These are phyloP conservation scores for Neonectria neomacrospora DNA, from an alignment of 2,329 filamentous ascomycete genomes.

Conservation along the genomic window DNA sequence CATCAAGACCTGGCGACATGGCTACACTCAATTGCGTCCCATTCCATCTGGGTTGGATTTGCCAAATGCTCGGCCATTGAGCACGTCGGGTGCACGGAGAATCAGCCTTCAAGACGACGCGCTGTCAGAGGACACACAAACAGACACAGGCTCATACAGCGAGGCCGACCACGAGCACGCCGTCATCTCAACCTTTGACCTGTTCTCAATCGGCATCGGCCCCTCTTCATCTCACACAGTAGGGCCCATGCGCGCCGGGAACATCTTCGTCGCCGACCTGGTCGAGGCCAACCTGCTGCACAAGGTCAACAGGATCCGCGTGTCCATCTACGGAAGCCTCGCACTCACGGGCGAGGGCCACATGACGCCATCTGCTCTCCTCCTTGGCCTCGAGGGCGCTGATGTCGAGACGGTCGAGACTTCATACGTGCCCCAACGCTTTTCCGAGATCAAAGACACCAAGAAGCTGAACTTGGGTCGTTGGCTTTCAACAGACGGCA, in stretches of 20 bases:
- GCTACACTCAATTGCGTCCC: not conserved
- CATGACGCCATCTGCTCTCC: constrained; percentile 62
- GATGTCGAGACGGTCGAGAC: constrained; percentile 63
- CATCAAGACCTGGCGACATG: not conserved
- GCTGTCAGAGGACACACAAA: not conserved
- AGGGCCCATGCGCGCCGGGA: constrained; percentile 63
- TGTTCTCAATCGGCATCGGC: constrained; percentile 64
- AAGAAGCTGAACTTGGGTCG: constrained; percentile 58
- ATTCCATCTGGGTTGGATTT: not conserved
- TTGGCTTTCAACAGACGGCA: constrained; percentile 53
- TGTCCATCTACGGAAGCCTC: constrained; percentile 61
- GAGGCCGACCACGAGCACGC: constrained; percentile 63
- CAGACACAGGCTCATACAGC: constrained; percentile 50
- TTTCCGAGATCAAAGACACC: constrained; percentile 57
- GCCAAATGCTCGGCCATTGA: not conserved
- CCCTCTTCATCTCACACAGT: constrained; percentile 64
- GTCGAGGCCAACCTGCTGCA: constrained; percentile 57
- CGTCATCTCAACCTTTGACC: constrained; percentile 63
- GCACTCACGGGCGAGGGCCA: constrained; percentile 63
- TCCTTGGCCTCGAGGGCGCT: constrained; percentile 61
- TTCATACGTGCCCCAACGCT: constrained; percentile 58
- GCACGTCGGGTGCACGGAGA: not conserved
- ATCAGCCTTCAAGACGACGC: not conserved
- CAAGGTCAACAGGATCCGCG: constrained; percentile 59
- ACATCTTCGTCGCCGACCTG: constrained; percentile 62